Evolutionary conservation across 2,329 filamentous ascomycete species (phyloP).

Genomic region (Scedosporium dehoogii): DNA sequence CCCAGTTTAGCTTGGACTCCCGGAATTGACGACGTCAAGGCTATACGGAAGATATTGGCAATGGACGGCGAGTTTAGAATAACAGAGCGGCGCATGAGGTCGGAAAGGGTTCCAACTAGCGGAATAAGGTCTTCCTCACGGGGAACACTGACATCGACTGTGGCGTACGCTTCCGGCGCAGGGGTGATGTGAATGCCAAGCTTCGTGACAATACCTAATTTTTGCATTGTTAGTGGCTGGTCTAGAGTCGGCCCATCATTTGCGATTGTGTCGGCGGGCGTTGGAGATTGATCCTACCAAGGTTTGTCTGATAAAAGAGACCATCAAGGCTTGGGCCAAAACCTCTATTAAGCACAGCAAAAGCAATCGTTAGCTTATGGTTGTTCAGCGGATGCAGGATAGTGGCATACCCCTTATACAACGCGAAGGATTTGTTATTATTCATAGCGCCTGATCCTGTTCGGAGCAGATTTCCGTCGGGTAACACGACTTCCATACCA

Average conservation of each 20-base stretch:
- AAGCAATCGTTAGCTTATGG: not conserved
- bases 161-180: not conserved
- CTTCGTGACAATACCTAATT: not conserved
- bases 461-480: constrained; percentile 24
- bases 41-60: constrained; percentile 18
- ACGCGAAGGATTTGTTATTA: constrained; percentile 7
- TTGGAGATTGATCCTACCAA: not conserved
- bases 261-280: not conserved
- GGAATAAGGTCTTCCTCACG: constrained; percentile 14
- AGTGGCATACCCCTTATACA: constrained; percentile 4
- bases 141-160: not conserved
- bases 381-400: not conserved
- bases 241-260: no score
- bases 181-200: constrained; percentile 2
- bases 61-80: constrained; percentile 30
- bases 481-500: constrained; percentile 31
- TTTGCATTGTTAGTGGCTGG: not conserved
- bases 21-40: not conserved
- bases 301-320: constrained; percentile 10
- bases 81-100: constrained; percentile 13
- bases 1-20: constrained; percentile 3
- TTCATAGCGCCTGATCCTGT: constrained; percentile 30
- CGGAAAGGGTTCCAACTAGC: constrained; percentile 17
- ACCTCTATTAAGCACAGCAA: not conserved
- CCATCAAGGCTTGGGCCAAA: constrained; percentile 13